Base-by-base conservation (phyloP, 495 filamentous ascomycete genomes). In the Parmelia sp. region DNA sequence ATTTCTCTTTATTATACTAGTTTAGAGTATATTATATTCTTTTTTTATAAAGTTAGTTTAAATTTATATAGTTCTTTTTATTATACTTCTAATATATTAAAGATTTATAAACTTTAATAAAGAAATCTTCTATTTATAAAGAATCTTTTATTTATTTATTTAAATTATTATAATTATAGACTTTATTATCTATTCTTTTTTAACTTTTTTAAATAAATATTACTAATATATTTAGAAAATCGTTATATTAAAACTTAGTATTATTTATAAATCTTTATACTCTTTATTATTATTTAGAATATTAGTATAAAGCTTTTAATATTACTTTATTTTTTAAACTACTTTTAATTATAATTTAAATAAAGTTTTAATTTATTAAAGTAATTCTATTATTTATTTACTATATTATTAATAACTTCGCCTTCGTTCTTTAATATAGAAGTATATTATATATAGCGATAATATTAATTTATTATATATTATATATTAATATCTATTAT, bases 331-430 rank as follows among this genome's bases (percentile, higher is more conserved):
- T n/a, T 0, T 7, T 3, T 40, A 23, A 21, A 37, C 6, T 36
- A 57, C 14, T 57, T 36, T 37, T 35, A 57, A 47, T 57, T 36
- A 9, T 57, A 37, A n/a, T n/a, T n/a, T n/a, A n/a, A n/a, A n/a
- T n/a, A n/a, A n/a, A n/a, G n/a, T n/a, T n/a, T n/a, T n/a, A 14
- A 37, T 37, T 57, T 37, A 39, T 39, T 58, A 23, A 57, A 23
- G 39, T 5, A n/a, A 23, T 58, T 3, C 19, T 40, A 40, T 58
- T 27, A 27, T 40, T 14, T 29, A 31, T 25, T 40, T 47, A 47
- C 40, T 39, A 58, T 7, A 23, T 25, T 27, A 4, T 27, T 12
- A 5, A 40, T 33, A 10, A 58, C 0, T 17, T 15, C 9, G 0
- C 23, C 4, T 27, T 58, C 37, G 8, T 37, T 25, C 17, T 19